Evolutionary conservation across 176 grass and related monocot genomes (phyloP).

Genomic region (Luzula sylvatica): DNA sequence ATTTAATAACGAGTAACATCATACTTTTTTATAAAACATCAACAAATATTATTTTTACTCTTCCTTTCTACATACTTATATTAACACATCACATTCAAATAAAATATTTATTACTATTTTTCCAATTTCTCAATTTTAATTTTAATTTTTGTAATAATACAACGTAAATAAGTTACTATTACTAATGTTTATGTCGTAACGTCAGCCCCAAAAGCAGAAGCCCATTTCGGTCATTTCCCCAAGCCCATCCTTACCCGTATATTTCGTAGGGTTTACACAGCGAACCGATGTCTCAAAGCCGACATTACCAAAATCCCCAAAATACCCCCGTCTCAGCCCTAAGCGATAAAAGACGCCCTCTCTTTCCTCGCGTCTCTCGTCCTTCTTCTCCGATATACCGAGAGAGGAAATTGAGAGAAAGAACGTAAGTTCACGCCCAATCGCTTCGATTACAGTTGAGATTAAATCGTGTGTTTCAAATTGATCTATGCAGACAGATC

Average conservation of each 20-base stretch:
- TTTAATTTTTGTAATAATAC: too few species aligned
- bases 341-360: conserved; percentile 14
- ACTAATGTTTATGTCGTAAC: too few species aligned
- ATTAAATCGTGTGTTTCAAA: neutral
- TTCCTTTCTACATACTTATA: too few species aligned
- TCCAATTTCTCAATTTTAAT: too few species aligned
- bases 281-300: neutral
- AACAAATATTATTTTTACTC: too few species aligned
- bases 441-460: neutral
- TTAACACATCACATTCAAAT: too few species aligned
- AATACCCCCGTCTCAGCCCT: conserved; percentile 8
- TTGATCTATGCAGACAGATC: conserved; percentile 77
- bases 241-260: neutral
- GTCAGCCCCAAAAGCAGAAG: neutral
- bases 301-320: neutral
- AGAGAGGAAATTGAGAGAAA: neutral
- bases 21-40: too few species aligned
- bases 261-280: conserved; percentile 14
- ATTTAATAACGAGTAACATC: too few species aligned
- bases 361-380: neutral
- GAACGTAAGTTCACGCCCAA: neutral
- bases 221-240: conserved; percentile 4
- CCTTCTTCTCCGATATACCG: neutral
- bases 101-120: too few species aligned
- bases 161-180: too few species aligned